These are phyloP conservation scores for Pinus albicaulis DNA, from an alignment of 75 land plant species.

Conservation along the genomic window DNA sequence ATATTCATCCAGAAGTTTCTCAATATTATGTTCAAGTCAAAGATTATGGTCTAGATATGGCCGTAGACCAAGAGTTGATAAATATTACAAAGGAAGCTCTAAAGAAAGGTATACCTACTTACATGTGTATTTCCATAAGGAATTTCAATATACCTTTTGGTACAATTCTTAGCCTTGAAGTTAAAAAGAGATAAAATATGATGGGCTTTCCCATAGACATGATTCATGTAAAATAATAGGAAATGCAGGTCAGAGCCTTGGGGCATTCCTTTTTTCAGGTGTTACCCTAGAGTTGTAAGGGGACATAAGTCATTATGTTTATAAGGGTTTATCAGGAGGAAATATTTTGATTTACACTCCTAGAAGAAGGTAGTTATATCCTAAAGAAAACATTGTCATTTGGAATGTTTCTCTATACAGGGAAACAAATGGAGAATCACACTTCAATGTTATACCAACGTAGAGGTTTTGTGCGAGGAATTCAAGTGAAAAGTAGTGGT, in stretches of 20 bases:
- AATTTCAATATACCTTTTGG: slow-evolving; percentile 96
- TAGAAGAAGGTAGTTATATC: slow-evolving; percentile 75
- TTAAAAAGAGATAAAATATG: slow-evolving; percentile 78
- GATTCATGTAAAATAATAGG: slow-evolving; percentile 84
- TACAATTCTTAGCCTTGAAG: slow-evolving; percentile 98
- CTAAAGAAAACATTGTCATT: slow-evolving; percentile 94
- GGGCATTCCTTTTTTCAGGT: slow-evolving; percentile 94
- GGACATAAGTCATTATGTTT: slow-evolving; percentile 98
- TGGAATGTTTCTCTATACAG: slow-evolving; percentile 99
- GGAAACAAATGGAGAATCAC: slow-evolving; percentile 92
- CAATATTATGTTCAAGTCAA: slow-evolving; percentile 90
- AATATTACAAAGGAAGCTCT: slow-evolving; percentile 69
- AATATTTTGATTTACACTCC: slow-evolving; percentile 96
- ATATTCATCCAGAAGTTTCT: slow-evolving; percentile 91
- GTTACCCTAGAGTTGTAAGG: slow-evolving; percentile 97
- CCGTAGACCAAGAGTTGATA: slow-evolving; percentile 80
- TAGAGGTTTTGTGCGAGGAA: slow-evolving; percentile 96
- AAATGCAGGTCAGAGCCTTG: slow-evolving; percentile 96
- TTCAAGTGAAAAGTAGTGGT: slow-evolving; percentile 95
- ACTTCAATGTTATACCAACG: slow-evolving; percentile 98
- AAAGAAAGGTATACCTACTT: slow-evolving; percentile 66
- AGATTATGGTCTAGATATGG: slow-evolving; percentile 91
- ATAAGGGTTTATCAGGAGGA: slow-evolving; percentile 97
- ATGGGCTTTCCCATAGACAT: slow-evolving; percentile 78
- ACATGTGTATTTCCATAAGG: slow-evolving; percentile 65